Evolutionary conservation across 495 filamentous ascomycete species (phyloP).

Genomic region (Hypoxylon lenormandii): DNA sequence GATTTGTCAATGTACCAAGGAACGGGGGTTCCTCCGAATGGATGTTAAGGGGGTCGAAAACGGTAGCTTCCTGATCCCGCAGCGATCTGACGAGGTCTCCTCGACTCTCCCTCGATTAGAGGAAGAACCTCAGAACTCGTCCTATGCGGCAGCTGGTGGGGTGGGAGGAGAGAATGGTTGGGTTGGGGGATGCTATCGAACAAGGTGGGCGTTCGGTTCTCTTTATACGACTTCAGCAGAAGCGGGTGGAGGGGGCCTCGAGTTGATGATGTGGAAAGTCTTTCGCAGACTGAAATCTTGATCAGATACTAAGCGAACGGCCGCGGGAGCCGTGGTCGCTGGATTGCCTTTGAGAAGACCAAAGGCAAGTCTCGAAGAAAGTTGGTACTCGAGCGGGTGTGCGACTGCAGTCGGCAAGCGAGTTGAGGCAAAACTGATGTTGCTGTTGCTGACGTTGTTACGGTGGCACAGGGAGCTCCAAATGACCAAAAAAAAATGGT

Average conservation of each 20-base stretch:
- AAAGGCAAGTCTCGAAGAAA: conserved; percentile 66
- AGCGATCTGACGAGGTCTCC: conserved; percentile 85
- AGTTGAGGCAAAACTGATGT: conserved; percentile 1
- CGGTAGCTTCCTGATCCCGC: conserved; percentile 79
- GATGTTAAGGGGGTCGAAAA: conserved; percentile 89
- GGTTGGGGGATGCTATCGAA: conserved; percentile 68
- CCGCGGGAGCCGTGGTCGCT: conserved; percentile 77
- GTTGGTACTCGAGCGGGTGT: conserved; percentile 8
- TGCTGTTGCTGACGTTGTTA: not conserved
- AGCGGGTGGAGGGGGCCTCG: conserved; percentile 65
- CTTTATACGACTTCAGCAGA: conserved; percentile 63
- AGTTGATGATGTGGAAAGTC: conserved; percentile 75
- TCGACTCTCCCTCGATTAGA: conserved; percentile 93
- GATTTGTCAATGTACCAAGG: conserved; percentile 28
- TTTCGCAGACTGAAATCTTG: conserved; percentile 78
- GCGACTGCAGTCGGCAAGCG: conserved; percentile 25
- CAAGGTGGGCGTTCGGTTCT: conserved; percentile 59
- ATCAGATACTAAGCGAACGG: conserved; percentile 73
- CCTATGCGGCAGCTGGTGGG: conserved; percentile 98
- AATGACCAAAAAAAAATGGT: conserved; percentile 5
- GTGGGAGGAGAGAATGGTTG: conserved; percentile 67
- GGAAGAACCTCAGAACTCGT: conserved; percentile 95
- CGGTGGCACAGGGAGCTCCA: not conserved
- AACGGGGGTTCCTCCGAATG: conserved; percentile 48
- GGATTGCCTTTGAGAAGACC: conserved; percentile 74